A percentile compares a stretch with the other conserved stretches of the same genome.
phyloP scores from a whole-genome alignment of 2,329 filamentous ascomycete genomes.

The Niveomyces coronatus region DNA sequence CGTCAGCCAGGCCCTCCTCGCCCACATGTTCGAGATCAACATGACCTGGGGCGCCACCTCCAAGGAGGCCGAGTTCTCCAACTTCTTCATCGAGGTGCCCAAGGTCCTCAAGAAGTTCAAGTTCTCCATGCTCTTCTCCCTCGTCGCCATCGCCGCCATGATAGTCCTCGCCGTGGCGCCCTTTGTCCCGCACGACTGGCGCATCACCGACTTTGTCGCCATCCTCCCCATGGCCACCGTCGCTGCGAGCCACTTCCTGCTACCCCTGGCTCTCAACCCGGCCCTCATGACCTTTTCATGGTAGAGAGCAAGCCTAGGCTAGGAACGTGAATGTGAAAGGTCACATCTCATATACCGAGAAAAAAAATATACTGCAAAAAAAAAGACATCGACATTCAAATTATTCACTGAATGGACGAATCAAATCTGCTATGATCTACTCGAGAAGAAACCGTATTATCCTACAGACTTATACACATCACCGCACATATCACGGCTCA shows the following conservation, averaged over 20 bases:
- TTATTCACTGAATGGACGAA: too few relatives aligned
- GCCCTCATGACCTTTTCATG: constrained; percentile 72
- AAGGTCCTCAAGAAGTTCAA: constrained; percentile 73
- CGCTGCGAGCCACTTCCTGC: constrained; percentile 55
- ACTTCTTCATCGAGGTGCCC: constrained; percentile 50
- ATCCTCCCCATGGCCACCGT: constrained; percentile 68
- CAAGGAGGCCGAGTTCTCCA: constrained; percentile 46
- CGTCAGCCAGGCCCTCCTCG: constrained; percentile 29
- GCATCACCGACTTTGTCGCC: constrained; percentile 61
- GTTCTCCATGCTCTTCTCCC: constrained; percentile 54
- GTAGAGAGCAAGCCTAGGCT: too few relatives aligned
- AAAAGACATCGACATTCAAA: too few relatives aligned
- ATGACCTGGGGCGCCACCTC: constrained; percentile 45
- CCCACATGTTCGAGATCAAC: constrained; percentile 32
- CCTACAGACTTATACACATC: too few relatives aligned
- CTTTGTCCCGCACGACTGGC: constrained; percentile 57
- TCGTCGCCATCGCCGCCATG: constrained; percentile 50
- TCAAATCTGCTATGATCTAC: too few relatives aligned
- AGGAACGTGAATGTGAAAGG: too few relatives aligned
- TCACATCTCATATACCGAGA: too few relatives aligned
- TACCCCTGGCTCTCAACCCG: constrained; percentile 68
- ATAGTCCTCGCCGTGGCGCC: constrained; percentile 51
- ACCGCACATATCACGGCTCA: too few relatives aligned
- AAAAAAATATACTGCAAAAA: too few relatives aligned
- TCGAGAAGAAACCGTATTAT: too few relatives aligned